phyloP scores from a whole-genome alignment of 2,329 filamentous ascomycete genomes.

The Chalaropsis thielavioides region DNA sequence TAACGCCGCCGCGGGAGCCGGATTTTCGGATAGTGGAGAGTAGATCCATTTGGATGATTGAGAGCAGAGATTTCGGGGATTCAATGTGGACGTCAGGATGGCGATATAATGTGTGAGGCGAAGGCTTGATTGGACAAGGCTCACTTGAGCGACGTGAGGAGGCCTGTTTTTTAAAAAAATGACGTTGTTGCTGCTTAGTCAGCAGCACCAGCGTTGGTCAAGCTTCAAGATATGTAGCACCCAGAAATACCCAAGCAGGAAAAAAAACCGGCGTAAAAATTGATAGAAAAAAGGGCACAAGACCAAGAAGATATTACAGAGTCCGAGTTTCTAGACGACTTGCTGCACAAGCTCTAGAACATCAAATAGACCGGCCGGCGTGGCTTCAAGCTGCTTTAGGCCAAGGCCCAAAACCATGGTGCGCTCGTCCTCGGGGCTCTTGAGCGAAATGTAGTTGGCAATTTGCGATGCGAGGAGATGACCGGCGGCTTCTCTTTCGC shows the following conservation, averaged over 20 bases:
- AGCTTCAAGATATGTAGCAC: no score
- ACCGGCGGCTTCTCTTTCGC: constrained; percentile 66
- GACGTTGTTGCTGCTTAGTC: background rate
- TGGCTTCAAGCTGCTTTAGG: constrained; percentile 35
- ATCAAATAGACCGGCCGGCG: constrained; percentile 48
- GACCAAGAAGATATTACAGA: background rate
- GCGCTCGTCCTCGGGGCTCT: constrained; percentile 48
- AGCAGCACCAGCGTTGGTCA: no score
- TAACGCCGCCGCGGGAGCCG: constrained; percentile 81
- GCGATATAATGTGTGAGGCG: background rate
- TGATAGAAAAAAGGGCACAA: background rate
- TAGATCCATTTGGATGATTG: constrained; percentile 59
- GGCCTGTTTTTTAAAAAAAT: background rate
- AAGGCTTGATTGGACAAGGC: background rate
- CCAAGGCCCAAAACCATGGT: constrained; percentile 50
- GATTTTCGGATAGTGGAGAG: constrained; percentile 80
- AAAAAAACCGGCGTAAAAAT: background rate
- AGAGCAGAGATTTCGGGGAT: no score
- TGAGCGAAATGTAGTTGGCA: constrained; percentile 61
- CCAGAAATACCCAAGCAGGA: background rate
- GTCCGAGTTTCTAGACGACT: constrained; percentile 31
- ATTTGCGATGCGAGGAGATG: constrained; percentile 85
- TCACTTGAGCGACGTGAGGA: no score
- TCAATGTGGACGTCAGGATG: background rate
- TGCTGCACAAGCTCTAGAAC: constrained; percentile 48